A percentile compares a stretch with the other conserved stretches of the same genome.
phyloP scores from a whole-genome alignment of 1,284 basidiomycete species.

The Laetiporus sulphureus region DNA sequence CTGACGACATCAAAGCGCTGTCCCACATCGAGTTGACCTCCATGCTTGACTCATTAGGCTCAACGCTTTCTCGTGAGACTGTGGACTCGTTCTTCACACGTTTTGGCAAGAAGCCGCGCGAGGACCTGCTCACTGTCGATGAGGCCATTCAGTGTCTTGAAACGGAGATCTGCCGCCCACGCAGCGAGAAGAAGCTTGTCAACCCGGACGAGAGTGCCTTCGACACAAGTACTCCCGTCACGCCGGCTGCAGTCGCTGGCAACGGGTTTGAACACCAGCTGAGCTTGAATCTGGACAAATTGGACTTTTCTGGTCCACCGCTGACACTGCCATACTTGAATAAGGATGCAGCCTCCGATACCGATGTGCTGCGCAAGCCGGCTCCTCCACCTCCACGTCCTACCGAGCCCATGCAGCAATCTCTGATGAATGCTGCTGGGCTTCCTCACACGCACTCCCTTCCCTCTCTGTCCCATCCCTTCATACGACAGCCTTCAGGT shows the following conservation, averaged over 20 bases:
- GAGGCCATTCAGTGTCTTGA: conserved; percentile 81
- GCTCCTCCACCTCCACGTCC: conserved; percentile 20
- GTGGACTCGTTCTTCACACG: conserved; percentile 77
- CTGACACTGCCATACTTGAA: conserved; percentile 19
- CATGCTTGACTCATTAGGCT: conserved; percentile 97
- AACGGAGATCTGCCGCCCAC: conserved; percentile 67
- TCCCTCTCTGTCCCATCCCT: conserved; percentile 5
- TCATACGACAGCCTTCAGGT: conserved; percentile 25
- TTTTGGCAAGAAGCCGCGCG: conserved; percentile 58
- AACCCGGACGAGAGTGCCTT: conserved; percentile 29
- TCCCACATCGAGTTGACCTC: conserved; percentile 86
- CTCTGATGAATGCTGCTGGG: conserved; percentile 26
- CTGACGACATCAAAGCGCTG: conserved; percentile 75
- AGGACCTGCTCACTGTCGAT: conserved; percentile 73
- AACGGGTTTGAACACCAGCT: conserved; percentile 26
- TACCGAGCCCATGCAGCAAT: conserved; percentile 42
- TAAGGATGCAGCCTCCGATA: conserved; percentile 16
- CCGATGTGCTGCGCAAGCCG: conserved; percentile 14
- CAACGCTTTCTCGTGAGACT: conserved; percentile 80
- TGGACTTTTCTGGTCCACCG: conserved; percentile 61
- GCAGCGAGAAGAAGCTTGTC: conserved; percentile 61
- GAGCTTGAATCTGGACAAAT: conserved; percentile 41
- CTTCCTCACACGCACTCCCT: conserved; percentile 6
- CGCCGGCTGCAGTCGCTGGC: conserved; percentile 35
- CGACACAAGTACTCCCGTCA: conserved; percentile 37